These are phyloP conservation scores for Dalechampia spathulata DNA, from an alignment of 441 rosid genomes.

Conservation along the genomic window DNA sequence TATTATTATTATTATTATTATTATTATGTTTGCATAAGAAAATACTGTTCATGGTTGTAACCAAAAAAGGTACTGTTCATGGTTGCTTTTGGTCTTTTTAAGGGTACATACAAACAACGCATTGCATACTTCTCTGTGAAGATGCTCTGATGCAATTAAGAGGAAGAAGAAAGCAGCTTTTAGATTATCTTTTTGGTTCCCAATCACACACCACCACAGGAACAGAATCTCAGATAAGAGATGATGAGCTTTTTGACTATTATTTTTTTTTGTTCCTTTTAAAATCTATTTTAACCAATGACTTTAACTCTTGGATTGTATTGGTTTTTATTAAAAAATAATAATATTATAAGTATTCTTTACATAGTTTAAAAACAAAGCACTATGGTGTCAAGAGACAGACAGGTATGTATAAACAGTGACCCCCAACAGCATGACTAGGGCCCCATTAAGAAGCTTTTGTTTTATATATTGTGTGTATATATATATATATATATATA, in stretches of 20 bases:
- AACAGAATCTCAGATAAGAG: conserved; percentile 57
- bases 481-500: too few species aligned
- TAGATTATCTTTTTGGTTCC: conserved; percentile 36
- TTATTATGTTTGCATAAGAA: not conserved
- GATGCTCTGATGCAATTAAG: conserved; percentile 40
- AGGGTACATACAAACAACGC: conserved; percentile 5
- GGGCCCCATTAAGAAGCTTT: conserved; percentile 21
- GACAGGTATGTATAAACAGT: conserved; percentile 32
- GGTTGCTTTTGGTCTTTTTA: conserved; percentile 11
- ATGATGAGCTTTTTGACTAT: conserved; percentile 45
- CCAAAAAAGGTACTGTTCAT: conserved; percentile 10
- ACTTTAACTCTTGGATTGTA: conserved; percentile 6
- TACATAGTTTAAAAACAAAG: conserved; percentile 21
- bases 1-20: not conserved
- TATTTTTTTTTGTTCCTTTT: conserved; percentile 2
- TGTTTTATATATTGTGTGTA: too few species aligned
- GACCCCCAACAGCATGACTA: conserved; percentile 41
- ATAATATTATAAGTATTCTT: not conserved
- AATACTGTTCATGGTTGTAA: conserved; percentile 10
- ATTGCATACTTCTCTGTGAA: conserved; percentile 28
- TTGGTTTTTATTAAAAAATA: not conserved
- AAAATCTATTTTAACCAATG: conserved; percentile 19
- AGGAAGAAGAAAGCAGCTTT: conserved; percentile 41
- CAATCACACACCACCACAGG: conserved; percentile 47
- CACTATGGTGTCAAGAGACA: conserved; percentile 25